Percentiles rank a stretch among this genome's conserved stretches.
These are phyloP conservation scores for Diaporthe humulicola DNA, from an alignment of 2,329 filamentous ascomycete genomes.

Conservation along the genomic window DNA sequence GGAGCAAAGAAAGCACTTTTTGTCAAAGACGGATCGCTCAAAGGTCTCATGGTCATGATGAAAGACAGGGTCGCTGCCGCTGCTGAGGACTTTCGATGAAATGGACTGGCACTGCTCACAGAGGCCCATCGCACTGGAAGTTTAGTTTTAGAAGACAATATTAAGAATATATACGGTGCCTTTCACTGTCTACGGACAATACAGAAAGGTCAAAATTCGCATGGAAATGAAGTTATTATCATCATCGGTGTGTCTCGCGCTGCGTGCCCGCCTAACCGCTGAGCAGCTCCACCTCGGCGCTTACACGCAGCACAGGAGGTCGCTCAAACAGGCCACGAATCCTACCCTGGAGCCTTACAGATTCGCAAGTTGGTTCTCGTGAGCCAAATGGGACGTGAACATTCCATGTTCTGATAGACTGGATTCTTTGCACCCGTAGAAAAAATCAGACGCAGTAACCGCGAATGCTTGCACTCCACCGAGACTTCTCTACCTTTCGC, in stretches of 20 bases:
- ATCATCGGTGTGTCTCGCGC: background rate
- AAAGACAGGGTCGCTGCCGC: background rate
- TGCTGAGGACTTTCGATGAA: background rate
- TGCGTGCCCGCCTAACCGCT: background rate
- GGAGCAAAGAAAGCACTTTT: slow-evolving; percentile 12
- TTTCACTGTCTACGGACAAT: no score
- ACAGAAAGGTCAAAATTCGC: no score
- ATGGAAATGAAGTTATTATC: background rate
- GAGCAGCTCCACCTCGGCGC: slow-evolving; percentile 6
- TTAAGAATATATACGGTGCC: no score
- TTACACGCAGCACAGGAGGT: background rate
- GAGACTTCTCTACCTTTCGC: no score
- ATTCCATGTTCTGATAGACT: no score
- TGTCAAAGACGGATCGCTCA: background rate
- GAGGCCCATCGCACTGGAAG: background rate
- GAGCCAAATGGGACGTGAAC: no score
- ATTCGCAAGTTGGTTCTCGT: no score
- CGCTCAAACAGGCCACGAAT: background rate
- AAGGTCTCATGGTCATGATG: slow-evolving; percentile 6
- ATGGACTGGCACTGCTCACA: slow-evolving; percentile 30
- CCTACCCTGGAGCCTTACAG: no score
- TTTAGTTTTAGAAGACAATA: no score
- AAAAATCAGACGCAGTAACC: no score
- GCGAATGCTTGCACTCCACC: no score
- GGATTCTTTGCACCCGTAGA: no score